Conservation (phyloP, 306 rosid species). For the Trichosanthes truncata region DNA sequence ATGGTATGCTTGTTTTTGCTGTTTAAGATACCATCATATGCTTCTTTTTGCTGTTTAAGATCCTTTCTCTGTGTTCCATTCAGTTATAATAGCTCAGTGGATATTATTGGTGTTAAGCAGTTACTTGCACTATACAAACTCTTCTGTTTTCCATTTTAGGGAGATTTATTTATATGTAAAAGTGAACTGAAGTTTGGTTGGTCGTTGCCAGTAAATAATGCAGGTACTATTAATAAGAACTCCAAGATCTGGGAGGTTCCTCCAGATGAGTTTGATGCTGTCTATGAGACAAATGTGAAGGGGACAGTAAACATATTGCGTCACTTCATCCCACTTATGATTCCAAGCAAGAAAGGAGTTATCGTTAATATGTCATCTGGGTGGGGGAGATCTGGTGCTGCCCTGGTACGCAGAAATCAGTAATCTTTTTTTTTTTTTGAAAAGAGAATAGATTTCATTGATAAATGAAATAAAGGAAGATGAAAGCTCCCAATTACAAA, state of each 20-base stretch:
- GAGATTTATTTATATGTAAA: not conserved
- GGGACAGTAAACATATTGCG: slow-evolving; percentile 70
- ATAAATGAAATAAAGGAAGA: too few species aligned
- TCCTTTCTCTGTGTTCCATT: not conserved
- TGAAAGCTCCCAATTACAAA: too few species aligned
- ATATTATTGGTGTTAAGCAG: not conserved
- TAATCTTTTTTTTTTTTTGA: too few species aligned
- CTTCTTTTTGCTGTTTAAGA: not conserved
- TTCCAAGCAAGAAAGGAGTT: slow-evolving; percentile 34
- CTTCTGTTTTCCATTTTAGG: not conserved
- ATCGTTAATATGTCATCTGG: slow-evolving; percentile 92
- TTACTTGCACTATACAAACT: not conserved
- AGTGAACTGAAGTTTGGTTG: slow-evolving; percentile 7
- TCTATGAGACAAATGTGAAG: slow-evolving; percentile 68
- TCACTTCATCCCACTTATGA: slow-evolving; percentile 72
- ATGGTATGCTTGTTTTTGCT: not conserved
- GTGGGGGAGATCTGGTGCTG: slow-evolving; percentile 96
- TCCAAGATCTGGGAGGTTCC: slow-evolving; percentile 88
- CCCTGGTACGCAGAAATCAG: slow-evolving; percentile 31
- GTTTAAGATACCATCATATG: not conserved
- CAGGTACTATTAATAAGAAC: slow-evolving; percentile 75
- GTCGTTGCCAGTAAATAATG: slow-evolving; percentile 51
- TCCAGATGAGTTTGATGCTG: slow-evolving; percentile 54
- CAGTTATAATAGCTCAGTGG: not conserved
- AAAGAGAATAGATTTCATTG: too few species aligned